Evolutionary conservation across 179 eudicot genomes (phyloP).

Genomic region (Monotropa hypopitys): DNA sequence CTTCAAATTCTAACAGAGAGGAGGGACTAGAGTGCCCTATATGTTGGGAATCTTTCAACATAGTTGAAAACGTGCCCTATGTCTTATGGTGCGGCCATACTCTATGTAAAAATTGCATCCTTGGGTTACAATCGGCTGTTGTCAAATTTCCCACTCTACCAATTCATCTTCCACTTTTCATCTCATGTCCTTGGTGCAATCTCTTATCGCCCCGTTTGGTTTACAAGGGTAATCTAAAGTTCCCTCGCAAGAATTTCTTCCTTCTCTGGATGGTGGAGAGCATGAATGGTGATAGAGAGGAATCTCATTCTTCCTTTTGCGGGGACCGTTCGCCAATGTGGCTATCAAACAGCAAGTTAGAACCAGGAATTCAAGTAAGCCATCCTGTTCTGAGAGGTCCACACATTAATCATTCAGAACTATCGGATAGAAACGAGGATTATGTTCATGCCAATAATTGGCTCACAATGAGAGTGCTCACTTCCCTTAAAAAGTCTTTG

Average conservation of each 20-base stretch:
- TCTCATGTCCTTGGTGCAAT: slow-evolving; percentile 48
- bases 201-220: slow-evolving; percentile 31
- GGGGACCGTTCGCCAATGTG: slow-evolving; percentile 15
- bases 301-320: slow-evolving; percentile 14
- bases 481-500: slow-evolving; percentile 21
- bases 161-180: slow-evolving; percentile 35
- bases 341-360: slow-evolving; percentile 12
- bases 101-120: slow-evolving; percentile 34
- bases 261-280: slow-evolving; percentile 53
- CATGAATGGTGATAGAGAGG: slow-evolving; percentile 30
- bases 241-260: slow-evolving; percentile 39
- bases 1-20: slow-evolving; percentile 23
- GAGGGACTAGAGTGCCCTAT: slow-evolving; percentile 43
- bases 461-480: slow-evolving; percentile 15
- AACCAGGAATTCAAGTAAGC: slow-evolving; percentile 5
- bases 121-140: slow-evolving; percentile 34
- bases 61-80: slow-evolving; percentile 43
- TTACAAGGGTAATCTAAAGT: slow-evolving; percentile 30
- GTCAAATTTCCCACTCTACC: slow-evolving; percentile 31
- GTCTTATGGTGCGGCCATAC: slow-evolving; percentile 50
- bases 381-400: slow-evolving; percentile 5
- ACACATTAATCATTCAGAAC: slow-evolving; percentile 7
- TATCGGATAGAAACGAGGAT: slow-evolving; percentile 12
- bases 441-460: slow-evolving; percentile 1
- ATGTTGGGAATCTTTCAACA: slow-evolving; percentile 45